phyloP scores from a whole-genome alignment of 2,329 filamentous ascomycete genomes.

The Akanthomyces dipterigenus region DNA sequence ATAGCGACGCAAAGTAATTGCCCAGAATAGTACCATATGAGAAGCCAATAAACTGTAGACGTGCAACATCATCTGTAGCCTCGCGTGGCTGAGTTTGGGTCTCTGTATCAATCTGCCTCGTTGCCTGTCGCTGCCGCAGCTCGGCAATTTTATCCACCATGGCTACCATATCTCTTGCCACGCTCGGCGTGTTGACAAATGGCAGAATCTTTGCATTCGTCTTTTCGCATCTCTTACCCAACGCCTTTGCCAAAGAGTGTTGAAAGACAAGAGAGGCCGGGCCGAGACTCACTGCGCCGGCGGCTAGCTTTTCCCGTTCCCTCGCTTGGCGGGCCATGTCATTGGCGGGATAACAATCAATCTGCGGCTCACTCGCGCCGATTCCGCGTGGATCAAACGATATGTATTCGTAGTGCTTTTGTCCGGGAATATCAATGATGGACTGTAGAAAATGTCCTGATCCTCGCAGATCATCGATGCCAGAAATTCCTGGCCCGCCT shows the following conservation, averaged over 20 bases:
- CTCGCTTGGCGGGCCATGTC: constrained; percentile 22
- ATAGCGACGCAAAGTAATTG: constrained; percentile 30
- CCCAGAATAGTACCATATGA: constrained; percentile 37
- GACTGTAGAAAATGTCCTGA: constrained; percentile 23
- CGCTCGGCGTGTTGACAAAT: constrained; percentile 30
- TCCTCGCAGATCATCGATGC: constrained; percentile 23
- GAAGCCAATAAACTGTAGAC: constrained; percentile 43
- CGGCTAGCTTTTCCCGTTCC: constrained; percentile 24
- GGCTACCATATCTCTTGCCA: constrained; percentile 37
- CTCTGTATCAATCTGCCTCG: neutral
- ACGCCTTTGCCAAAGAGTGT: constrained; percentile 20
- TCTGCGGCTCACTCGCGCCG: constrained; percentile 27
- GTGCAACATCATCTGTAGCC: constrained; percentile 11
- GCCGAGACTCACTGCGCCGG: constrained; percentile 20
- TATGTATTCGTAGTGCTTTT: constrained; percentile 33
- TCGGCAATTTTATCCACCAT: constrained; percentile 35
- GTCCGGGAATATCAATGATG: constrained; percentile 19
- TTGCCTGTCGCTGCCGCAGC: constrained; percentile 15
- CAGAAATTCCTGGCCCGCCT: constrained; percentile 37
- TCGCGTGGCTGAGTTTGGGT: neutral
- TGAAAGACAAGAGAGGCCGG: constrained; percentile 19
- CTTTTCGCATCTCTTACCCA: constrained; percentile 23
- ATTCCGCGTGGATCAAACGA: constrained; percentile 40
- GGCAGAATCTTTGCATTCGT: constrained; percentile 23
- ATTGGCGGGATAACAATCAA: constrained; percentile 31